Base-by-base conservation (phyloP, 768 basidiomycete species). In the Xerocomus brunneocitrinus region DNA sequence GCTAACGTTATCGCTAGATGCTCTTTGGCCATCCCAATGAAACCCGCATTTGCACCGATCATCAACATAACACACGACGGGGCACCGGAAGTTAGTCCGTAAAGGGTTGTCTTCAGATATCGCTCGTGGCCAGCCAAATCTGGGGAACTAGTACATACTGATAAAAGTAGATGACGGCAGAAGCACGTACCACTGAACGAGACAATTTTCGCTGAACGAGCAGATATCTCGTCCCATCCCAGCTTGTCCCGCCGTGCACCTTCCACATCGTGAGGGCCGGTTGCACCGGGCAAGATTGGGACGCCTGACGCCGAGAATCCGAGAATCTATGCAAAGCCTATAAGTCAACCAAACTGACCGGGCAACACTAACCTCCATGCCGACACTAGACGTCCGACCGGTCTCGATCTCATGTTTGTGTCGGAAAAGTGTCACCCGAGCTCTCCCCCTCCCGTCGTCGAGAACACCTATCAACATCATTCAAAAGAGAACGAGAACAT, bases 351-450 rank as follows among this genome's bases (percentile, higher is more conserved):
- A 28, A 27, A 30, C n/a, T n/a, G 35, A 39, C 41, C n/a, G 22
- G 31, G 6, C 12, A 24, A 50, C n/a, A 54, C 77, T 53, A 56
- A 93, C 92, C 79, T 99, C 97, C 87, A 97, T 95, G 22, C 97
- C 97, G 40, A 98, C 91, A 56, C 89, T 92, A 24, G 90, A 93
- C 0, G 97, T 99, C 47, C 97, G 76, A 6, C 95, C 95, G 19
- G 89, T 93, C 73, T 98, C 97, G 49, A 98, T 77, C 71, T 99
- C 97, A 64, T 99, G 97, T 67, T 98, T 97, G 67, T 99, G 97
- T 50, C 95, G 79, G 71, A 98, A 98, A 8, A 99, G 74, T 4
- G 86, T 84, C 5, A 98, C 88, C 49, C 95, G 88, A 0, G 89
- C 88, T 47, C 82, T 80, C 1, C 87, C 89, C 67, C 87, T 75